Evolutionary conservation across 768 basidiomycete species (phyloP), one percentile per base, ranked within the genome.

Genomic region (Hemileccinum impolitum): DNA sequence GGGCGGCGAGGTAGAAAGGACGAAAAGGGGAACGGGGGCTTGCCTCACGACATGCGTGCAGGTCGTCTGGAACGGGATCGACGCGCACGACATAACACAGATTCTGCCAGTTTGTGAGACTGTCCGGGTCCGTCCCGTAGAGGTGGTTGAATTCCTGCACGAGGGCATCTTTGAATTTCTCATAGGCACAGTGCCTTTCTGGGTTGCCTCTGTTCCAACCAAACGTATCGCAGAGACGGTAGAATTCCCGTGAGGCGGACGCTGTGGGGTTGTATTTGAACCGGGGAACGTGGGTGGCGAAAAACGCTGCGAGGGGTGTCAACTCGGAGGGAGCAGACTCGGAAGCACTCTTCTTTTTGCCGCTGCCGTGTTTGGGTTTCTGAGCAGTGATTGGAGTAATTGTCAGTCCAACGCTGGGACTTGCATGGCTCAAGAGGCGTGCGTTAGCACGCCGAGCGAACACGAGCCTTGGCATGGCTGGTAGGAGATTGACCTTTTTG

Each of bases 191-290:
- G 14, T 21, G 0, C 31, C 44, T n/a, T 3, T 34, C 34, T 0
- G 23, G 19, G 13, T 54, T 4, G 0, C 17, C n/a, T 3, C 32
- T n/a, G 2, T 39, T 36, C 59, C 58, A 61, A 6, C 25, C 49
- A 2, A 13, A 10, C 9, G 46, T 11, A 26, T 61, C 17, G 35
- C 59, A 60, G 0, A 58, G 40, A 15, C 57, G 57, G 21, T 58
- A 59, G 3, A 58, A 58, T 12, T 58, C 56, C 18, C n/a, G 28
- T 7, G 56, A 54, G 1, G 57, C 57, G 0, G 57, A 58, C 15
- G 17, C 6, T 0, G 48, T 48, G 17, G 48, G 1, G 5, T 59
- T 19, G 6, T 58, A 51, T 0, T 59, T 12, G 34, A 51, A 58
- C 1, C 2, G 1, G 0, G 57, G 47, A 6, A 6, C 6, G 26